Evolutionary conservation across 2,329 filamentous ascomycete species (phyloP), one percentile per base, ranked within the genome.

Genomic region (Colletotrichum liaoningense): DNA sequence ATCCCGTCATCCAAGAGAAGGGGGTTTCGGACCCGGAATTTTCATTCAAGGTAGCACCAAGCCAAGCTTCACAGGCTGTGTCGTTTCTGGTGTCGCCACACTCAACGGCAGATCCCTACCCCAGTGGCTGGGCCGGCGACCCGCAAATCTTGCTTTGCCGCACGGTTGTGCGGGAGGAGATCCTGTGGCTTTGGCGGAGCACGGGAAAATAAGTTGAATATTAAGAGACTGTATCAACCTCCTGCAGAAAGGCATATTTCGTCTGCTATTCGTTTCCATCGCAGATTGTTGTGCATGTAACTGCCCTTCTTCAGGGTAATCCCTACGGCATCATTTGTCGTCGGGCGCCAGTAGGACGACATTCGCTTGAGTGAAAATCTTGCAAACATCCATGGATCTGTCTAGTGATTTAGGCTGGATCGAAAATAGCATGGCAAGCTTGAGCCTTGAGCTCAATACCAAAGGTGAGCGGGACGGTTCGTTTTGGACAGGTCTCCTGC

Each of bases 71-170:
- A 19, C 49, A 67, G 66, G 58, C 64, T 24, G 57, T 58, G 57
- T 57, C 14, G 38, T 62, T 63, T 69, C 69, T 64, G 69, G 58
- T 52, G 58, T 68, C 57, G 65, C 64, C 69, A 52, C 38, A 63
- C 38, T 58, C 4, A 55, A 60, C 56, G 70, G 70, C 55, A 59
- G 60, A 73, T 42, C 70, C 70, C 42, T 70, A 24, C 46, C 35
- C 28, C 38, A 28, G 46, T 60, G 60, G 66, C 42, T 72, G 30
- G 69, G 30, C 60, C 58, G 54, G 42, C 42, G 66, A 64, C 65
- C 66, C 57, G 57, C 49, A 68, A 72, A 63, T 58, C 52, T 60
- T 63, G 46, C 26, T 38, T 70, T 30, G 70, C 54, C 59, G 66
- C 66, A 64, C 66, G 66, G 54, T 69, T 49, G 60, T 19, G 54